Evolutionary conservation across 352 stramenopile genomes (phyloP).

Genomic region (Globisporangium spiculum): DNA sequence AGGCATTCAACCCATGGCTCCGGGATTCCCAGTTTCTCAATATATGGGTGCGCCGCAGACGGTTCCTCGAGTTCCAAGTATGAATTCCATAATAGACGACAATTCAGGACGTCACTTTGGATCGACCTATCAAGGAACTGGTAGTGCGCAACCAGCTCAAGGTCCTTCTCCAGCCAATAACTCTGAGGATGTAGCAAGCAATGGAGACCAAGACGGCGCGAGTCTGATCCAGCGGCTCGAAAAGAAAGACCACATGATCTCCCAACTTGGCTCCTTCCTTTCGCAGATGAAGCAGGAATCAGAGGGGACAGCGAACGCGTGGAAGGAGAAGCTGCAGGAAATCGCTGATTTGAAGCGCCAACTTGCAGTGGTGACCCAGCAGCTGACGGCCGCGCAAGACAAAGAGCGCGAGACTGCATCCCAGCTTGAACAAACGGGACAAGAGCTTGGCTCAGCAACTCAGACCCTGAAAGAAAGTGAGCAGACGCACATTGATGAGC

Average conservation of each 20-base stretch:
- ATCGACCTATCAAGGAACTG: neutral
- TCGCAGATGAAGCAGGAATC: constrained; percentile 74
- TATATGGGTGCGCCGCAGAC: constrained; percentile 10
- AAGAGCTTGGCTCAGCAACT: constrained; percentile 35
- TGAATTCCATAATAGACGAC: constrained; percentile 3
- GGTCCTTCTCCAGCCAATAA: neutral
- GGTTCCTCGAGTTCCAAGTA: constrained; percentile 13
- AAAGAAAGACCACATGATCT: constrained; percentile 66
- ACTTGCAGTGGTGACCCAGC: constrained; percentile 28
- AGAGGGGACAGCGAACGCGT: constrained; percentile 48
- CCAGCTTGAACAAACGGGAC: constrained; percentile 31
- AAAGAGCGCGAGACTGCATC: constrained; percentile 32
- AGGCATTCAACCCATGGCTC: constrained; percentile 18
- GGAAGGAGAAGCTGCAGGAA: constrained; percentile 63
- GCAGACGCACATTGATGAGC: constrained; percentile 41
- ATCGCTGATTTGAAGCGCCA: constrained; percentile 47
- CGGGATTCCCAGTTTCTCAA: constrained; percentile 15
- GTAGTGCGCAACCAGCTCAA: neutral
- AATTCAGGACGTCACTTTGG: neutral
- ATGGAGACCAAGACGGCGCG: constrained; percentile 16
- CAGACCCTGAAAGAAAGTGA: constrained; percentile 30
- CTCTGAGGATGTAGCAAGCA: neutral
- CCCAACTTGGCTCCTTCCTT: constrained; percentile 64
- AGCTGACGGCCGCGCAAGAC: constrained; percentile 34
- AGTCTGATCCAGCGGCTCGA: constrained; percentile 33